Conservation (phyloP, 495 filamentous ascomycete species). For the Penicillium roqueforti region DNA sequence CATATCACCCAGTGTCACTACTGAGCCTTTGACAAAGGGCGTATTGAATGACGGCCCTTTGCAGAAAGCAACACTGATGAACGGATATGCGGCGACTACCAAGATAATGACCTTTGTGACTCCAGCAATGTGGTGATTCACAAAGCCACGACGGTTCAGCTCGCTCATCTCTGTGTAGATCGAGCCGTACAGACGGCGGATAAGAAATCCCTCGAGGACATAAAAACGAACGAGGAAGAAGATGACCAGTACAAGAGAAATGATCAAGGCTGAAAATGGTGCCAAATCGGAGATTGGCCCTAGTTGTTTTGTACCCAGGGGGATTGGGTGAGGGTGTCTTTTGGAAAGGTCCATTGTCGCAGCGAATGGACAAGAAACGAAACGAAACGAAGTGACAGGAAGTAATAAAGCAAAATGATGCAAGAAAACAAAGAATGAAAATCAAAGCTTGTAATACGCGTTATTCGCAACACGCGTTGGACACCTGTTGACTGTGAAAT, state of each 20-base stretch:
- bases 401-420: not conserved
- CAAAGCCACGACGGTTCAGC: conserved; percentile 39
- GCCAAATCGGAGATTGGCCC: conserved; percentile 37
- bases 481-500: too few species aligned
- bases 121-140: conserved; percentile 50
- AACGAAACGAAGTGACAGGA: not conserved
- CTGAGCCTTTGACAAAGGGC: conserved; percentile 23
- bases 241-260: conserved; percentile 39
- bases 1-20: conserved; percentile 41
- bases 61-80: conserved; percentile 38
- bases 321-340: not conserved
- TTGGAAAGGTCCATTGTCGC: not conserved
- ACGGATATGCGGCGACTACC: conserved; percentile 42
- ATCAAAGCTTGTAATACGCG: not conserved
- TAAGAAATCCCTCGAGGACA: conserved; percentile 41
- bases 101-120: conserved; percentile 42
- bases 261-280: conserved; percentile 43
- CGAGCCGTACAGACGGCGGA: conserved; percentile 32
- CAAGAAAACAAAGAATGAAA: not conserved
- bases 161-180: conserved; percentile 38
- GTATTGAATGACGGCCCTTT: conserved; percentile 28
- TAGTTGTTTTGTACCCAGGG: conserved; percentile 1
- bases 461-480: not conserved
- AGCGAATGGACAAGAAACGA: not conserved
- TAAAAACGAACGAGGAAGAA: conserved; percentile 43